phyloP scores from a whole-genome alignment of 1,284 basidiomycete genomes.

The Peniophora sp. region DNA sequence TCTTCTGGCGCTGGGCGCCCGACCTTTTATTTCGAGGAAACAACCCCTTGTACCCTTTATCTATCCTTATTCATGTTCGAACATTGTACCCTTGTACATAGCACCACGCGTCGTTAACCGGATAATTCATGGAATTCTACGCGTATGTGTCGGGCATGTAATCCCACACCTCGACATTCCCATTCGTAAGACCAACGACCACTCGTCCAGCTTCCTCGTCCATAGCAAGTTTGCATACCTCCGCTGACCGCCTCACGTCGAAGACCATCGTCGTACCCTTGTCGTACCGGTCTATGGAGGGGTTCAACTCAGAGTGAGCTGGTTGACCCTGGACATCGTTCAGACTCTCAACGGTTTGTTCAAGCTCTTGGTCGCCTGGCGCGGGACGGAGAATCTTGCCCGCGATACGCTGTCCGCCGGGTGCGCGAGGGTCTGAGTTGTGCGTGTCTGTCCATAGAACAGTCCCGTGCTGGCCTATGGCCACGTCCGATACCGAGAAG shows the following conservation, averaged over 20 bases:
- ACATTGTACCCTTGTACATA: neutral
- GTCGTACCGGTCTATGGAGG: constrained; percentile 2
- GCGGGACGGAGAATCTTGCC: constrained; percentile 25
- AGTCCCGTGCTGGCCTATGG: constrained; percentile 51
- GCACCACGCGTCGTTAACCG: too few species aligned
- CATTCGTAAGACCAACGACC: constrained; percentile 42
- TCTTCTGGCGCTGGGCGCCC: neutral
- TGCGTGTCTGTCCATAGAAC: constrained; percentile 59
- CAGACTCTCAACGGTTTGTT: neutral
- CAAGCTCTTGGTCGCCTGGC: neutral
- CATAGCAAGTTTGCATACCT: constrained; percentile 46
- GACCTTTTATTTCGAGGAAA: neutral
- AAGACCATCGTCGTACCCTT: constrained; percentile 33
- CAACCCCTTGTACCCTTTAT: neutral
- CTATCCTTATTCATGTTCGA: neutral
- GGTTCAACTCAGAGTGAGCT: neutral
- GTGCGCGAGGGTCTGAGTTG: constrained; percentile 29
- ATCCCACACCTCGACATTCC: constrained; percentile 41
- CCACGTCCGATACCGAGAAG: constrained; percentile 45
- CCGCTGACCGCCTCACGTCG: constrained; percentile 28
- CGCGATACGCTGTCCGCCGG: constrained; percentile 50
- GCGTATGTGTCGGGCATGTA: constrained; percentile 20
- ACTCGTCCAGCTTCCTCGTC: constrained; percentile 55
- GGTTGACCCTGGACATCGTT: neutral
- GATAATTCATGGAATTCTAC: too few species aligned